These are phyloP conservation scores for Acephala macrosclerotiorum DNA, from an alignment of 2,329 filamentous ascomycete species.

Conservation along the genomic window DNA sequence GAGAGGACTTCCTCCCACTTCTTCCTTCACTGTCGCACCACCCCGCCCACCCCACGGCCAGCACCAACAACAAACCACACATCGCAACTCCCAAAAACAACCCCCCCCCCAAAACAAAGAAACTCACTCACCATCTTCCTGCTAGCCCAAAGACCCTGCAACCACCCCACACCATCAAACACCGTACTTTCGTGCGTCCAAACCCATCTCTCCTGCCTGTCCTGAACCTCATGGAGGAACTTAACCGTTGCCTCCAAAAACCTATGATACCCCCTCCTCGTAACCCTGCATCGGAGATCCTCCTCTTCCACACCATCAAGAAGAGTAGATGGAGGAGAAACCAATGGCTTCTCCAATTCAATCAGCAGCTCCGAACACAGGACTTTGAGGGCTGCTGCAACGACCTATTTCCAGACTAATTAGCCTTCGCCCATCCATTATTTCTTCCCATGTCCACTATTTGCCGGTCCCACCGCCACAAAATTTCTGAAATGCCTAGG, in stretches of 20 bases:
- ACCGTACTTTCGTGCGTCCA: slow-evolving; percentile 36
- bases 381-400: slow-evolving; percentile 33
- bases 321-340: slow-evolving; percentile 6
- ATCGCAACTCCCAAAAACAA: too few relatives aligned
- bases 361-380: slow-evolving; percentile 35
- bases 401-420: slow-evolving; percentile 27
- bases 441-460: too few relatives aligned
- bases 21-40: too few relatives aligned
- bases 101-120: not conserved
- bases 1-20: too few relatives aligned
- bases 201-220: slow-evolving; percentile 35
- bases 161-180: slow-evolving; percentile 36
- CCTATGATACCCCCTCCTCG: not conserved
- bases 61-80: not conserved
- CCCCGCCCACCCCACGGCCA: not conserved
- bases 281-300: not conserved
- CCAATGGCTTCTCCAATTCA: slow-evolving; percentile 37
- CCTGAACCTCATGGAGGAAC: slow-evolving; percentile 41
- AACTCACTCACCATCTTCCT: slow-evolving; percentile 38
- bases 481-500: too few relatives aligned
- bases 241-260: slow-evolving; percentile 32
- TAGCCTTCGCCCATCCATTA: too few relatives aligned
- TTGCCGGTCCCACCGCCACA: too few relatives aligned
- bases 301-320: slow-evolving; percentile 8
- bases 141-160: slow-evolving; percentile 45